Evolutionary conservation across 2,329 filamentous ascomycete genomes (phyloP).

Genomic region (Microcyclosporella mali): DNA sequence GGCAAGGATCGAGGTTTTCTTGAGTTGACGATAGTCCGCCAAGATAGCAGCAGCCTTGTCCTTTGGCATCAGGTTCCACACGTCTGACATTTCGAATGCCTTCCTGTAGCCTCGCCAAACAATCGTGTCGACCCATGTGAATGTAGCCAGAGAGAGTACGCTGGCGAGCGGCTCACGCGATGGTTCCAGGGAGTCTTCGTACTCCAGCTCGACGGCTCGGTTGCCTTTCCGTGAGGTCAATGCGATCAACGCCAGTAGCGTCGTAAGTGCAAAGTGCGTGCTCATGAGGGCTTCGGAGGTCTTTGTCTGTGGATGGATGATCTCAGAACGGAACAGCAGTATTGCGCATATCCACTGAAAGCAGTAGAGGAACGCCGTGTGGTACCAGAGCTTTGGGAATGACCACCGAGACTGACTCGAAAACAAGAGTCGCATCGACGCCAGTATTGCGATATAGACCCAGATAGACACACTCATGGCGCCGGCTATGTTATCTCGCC

Average conservation of each 20-base stretch:
- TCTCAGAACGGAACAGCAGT: slow-evolving; percentile 73
- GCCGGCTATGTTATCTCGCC: slow-evolving; percentile 52
- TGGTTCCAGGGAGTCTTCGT: slow-evolving; percentile 81
- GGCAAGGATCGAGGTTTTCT: slow-evolving; percentile 71
- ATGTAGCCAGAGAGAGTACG: slow-evolving; percentile 79
- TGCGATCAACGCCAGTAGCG: slow-evolving; percentile 68
- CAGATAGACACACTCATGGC: slow-evolving; percentile 66
- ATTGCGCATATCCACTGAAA: slow-evolving; percentile 73
- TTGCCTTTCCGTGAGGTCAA: slow-evolving; percentile 86
- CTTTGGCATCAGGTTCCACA: slow-evolving; percentile 85
- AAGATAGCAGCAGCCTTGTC: slow-evolving; percentile 82
- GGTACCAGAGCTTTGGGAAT: slow-evolving; percentile 78
- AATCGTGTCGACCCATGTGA: slow-evolving; percentile 83
- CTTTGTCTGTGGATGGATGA: slow-evolving; percentile 67
- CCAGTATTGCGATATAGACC: slow-evolving; percentile 72
- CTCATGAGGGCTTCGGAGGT: slow-evolving; percentile 60
- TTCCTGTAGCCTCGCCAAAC: slow-evolving; percentile 84
- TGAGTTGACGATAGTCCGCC: slow-evolving; percentile 74
- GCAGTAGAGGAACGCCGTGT: slow-evolving; percentile 79
- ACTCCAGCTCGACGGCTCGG: slow-evolving; percentile 78
- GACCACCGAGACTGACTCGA: slow-evolving; percentile 55
- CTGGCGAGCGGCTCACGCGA: slow-evolving; percentile 83
- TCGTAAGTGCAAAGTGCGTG: slow-evolving; percentile 66
- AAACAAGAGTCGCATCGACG: slow-evolving; percentile 63
- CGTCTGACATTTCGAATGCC: slow-evolving; percentile 72